Conservation (phyloP, 805 yeast species). For the Metschnikowia corniflorae region DNA sequence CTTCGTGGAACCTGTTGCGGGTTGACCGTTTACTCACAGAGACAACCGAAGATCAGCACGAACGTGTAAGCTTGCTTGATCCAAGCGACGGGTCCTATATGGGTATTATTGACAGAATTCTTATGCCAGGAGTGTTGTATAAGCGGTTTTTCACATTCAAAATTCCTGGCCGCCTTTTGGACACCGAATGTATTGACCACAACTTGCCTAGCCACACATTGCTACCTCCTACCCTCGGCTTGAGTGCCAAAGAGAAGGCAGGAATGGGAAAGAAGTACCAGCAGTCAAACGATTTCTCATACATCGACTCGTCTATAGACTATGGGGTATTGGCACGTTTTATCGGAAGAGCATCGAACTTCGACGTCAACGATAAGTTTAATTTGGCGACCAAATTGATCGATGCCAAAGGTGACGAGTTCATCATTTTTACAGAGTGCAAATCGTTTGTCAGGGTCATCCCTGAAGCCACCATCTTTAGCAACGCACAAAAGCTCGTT, state of each 20-base stretch:
- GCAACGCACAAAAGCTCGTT: constrained; percentile 16
- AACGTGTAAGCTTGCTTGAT: constrained; percentile 22
- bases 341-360: constrained; percentile 38
- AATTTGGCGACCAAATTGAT: constrained; percentile 33
- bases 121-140: constrained; percentile 24
- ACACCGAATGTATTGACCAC: constrained; percentile 35
- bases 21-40: constrained; percentile 33
- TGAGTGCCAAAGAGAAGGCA: constrained; percentile 19
- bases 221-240: constrained; percentile 36
- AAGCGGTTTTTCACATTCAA: constrained; percentile 42
- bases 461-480: constrained; percentile 17
- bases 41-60: constrained; percentile 8
- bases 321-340: constrained; percentile 40
- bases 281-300: constrained; percentile 27
- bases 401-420: constrained; percentile 37
- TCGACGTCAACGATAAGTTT: constrained; percentile 25
- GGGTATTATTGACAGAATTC: constrained; percentile 16
- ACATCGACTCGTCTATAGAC: constrained; percentile 30
- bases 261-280: background rate
- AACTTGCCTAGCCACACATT: constrained; percentile 28
- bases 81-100: constrained; percentile 25
- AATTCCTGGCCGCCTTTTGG: constrained; percentile 35
- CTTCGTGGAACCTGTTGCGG: constrained; percentile 44
- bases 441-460: constrained; percentile 26
- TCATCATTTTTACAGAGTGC: constrained; percentile 33